Evolutionary conservation across 306 rosid genomes (phyloP), one percentile per base, ranked within the genome.

Genomic region (Heteromeles arbutifolia): DNA sequence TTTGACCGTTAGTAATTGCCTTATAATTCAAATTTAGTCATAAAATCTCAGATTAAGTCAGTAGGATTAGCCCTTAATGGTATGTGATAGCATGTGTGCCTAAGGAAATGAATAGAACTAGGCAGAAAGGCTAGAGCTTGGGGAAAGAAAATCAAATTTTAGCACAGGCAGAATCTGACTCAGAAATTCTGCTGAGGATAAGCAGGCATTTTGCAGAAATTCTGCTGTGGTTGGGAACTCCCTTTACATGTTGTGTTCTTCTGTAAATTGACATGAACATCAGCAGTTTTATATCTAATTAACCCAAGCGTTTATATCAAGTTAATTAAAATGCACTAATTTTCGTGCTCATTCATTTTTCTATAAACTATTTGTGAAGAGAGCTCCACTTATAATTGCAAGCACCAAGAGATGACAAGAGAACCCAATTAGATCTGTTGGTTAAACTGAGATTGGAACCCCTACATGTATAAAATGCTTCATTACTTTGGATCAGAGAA

Each of bases 1-100:
- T 82, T 80, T 83, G 88, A 85, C 90, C 75, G 75, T 68, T 15
- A 34, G 39, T 15, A 32, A 56, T 41, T 24, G 74, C 19, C 21
- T 7, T 13, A 56, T 24, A 48, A 48, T 48, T 15, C 14, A 31
- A 34, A 50, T 31, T 34, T 59, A 56, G 11, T 24, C 53, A 72
- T 8, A 48, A 4, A 4, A 72, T 37, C 32, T 56, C 54, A 34
- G 19, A 7, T 63, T 29, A 29, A 29, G 12, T 63, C 69, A 65
- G 44, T 65, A 19, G 45, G 2, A 65, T 32, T 65, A 65, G 45
- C 48, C 19, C 45, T 9, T 34, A 18, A 18, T 65, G 53, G 2
- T 64, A 64, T 1, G 29, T 2, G 18, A 43, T 14, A 39, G 17
- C 18, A 13, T 26, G 2, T 69, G 43, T 45, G 31, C 24, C 13